These are phyloP conservation scores for Xerophyta viscosa DNA, from an alignment of 106 monocot genomes.

Conservation along the genomic window DNA sequence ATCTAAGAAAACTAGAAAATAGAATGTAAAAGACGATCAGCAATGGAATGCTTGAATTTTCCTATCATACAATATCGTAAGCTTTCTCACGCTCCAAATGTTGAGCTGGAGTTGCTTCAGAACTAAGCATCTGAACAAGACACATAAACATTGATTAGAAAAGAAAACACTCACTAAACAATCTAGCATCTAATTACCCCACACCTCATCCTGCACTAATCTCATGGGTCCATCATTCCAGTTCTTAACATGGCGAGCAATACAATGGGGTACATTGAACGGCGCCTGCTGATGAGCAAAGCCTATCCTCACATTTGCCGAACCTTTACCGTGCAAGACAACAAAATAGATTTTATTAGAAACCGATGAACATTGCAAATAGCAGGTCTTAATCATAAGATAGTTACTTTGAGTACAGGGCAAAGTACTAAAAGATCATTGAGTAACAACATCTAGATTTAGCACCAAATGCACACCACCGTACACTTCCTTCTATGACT, in stretches of 20 bases:
- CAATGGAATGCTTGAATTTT: too few species aligned
- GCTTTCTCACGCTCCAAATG: constrained; percentile 63
- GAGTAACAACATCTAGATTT: too few species aligned
- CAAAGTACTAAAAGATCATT: too few species aligned
- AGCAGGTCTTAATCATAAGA: too few species aligned
- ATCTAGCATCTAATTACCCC: neutral
- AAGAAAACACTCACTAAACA: neutral
- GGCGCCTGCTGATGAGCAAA: constrained; percentile 75
- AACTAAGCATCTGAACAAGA: constrained; percentile 55
- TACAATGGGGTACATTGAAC: constrained; percentile 74
- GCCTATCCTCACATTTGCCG: constrained; percentile 84
- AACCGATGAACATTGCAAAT: neutral
- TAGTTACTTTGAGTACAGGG: too few species aligned
- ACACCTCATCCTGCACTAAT: constrained; percentile 59
- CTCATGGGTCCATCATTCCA: constrained; percentile 6
- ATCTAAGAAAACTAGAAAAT: too few species aligned
- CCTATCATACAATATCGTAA: constrained; percentile 66
- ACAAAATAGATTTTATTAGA: neutral
- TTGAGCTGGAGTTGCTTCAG: constrained; percentile 50
- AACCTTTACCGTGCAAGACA: constrained; percentile 37
- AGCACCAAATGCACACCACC: too few species aligned
- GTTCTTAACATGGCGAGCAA: constrained; percentile 52
- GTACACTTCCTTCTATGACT: too few species aligned
- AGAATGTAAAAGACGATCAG: neutral
- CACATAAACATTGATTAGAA: constrained; percentile 1